Percentiles rank a stretch among this genome's conserved stretches.
Conservation (phyloP, 768 basidiomycete species). For the Sporobolomyces phaffii region DNA sequence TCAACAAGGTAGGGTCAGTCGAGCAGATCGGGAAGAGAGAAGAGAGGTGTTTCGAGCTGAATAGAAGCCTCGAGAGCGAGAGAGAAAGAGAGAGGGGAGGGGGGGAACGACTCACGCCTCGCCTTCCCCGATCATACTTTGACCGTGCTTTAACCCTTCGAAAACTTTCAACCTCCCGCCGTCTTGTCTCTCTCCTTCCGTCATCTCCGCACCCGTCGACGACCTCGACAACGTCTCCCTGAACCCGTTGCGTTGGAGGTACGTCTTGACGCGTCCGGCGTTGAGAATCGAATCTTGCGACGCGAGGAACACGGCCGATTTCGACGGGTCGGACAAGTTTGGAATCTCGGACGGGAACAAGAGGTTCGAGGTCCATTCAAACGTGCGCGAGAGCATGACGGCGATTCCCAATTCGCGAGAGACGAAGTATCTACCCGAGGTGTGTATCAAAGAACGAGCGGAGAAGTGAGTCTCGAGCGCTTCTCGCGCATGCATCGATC, state of each 20-base stretch:
- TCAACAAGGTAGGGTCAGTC: too few relatives aligned
- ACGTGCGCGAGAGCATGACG: slow-evolving; percentile 57
- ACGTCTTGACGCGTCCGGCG: slow-evolving; percentile 67
- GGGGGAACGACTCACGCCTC: background rate
- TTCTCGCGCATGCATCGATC: too few relatives aligned
- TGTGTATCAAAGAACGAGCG: too few relatives aligned
- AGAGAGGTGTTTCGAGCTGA: too few relatives aligned
- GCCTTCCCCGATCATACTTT: slow-evolving; percentile 32
- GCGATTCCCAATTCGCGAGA: slow-evolving; percentile 80
- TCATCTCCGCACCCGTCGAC: background rate
- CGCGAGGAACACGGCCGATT: slow-evolving; percentile 71
- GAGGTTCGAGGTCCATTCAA: slow-evolving; percentile 59
- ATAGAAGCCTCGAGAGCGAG: too few relatives aligned
- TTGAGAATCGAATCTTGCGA: slow-evolving; percentile 74
- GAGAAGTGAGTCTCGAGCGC: too few relatives aligned
- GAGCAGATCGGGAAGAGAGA: background rate
- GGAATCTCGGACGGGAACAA: slow-evolving; percentile 81
- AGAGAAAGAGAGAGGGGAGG: background rate
- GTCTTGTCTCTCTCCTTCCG: slow-evolving; percentile 9
- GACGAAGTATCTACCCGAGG: slow-evolving; percentile 62
- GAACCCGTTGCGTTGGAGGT: slow-evolving; percentile 50
- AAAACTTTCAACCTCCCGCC: slow-evolving; percentile 32
- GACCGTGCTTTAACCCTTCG: slow-evolving; percentile 30
- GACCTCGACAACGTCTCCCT: background rate
- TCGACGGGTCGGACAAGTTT: slow-evolving; percentile 52